phyloP scores from a whole-genome alignment of 805 yeast genomes.

The Middelhovenomyces tepae region DNA sequence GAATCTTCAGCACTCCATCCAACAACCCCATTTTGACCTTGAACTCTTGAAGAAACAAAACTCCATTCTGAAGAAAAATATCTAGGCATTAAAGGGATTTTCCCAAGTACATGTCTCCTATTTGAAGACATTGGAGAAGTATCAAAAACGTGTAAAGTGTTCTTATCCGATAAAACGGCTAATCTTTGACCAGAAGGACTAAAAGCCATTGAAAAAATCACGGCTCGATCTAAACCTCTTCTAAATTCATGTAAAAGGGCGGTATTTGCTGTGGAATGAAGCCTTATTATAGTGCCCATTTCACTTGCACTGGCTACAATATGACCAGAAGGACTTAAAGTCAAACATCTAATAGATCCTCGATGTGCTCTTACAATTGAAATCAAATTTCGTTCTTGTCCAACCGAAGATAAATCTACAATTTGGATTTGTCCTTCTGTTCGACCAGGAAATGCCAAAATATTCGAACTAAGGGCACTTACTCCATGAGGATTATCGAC shows the following conservation, averaged over 20 bases:
- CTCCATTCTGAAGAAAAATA: constrained; percentile 87
- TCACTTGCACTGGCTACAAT: constrained; percentile 75
- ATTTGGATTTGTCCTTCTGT: constrained; percentile 71
- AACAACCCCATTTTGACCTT: constrained; percentile 37
- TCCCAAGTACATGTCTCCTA: constrained; percentile 57
- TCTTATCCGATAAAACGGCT: constrained; percentile 83
- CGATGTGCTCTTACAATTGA: constrained; percentile 74
- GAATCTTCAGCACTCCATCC: constrained; percentile 78
- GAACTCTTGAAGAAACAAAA: constrained; percentile 60
- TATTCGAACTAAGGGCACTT: constrained; percentile 45
- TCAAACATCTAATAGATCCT: constrained; percentile 51
- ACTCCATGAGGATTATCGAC: constrained; percentile 53
- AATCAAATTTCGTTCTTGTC: constrained; percentile 38
- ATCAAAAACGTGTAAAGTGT: constrained; percentile 79
- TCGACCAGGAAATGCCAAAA: constrained; percentile 71
- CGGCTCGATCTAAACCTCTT: constrained; percentile 82
- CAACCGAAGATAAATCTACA: constrained; percentile 48
- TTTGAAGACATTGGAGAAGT: constrained; percentile 28
- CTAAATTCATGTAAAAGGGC: constrained; percentile 74
- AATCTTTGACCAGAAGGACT: constrained; percentile 66
- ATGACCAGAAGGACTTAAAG: constrained; percentile 54
- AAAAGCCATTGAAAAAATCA: constrained; percentile 73
- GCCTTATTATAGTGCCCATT: constrained; percentile 70
- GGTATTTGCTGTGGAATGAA: constrained; percentile 62
- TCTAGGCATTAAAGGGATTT: constrained; percentile 55